Evolutionary conservation across 1,139 yeast species (phyloP).

Genomic region (Lizanozyma gosingica): DNA sequence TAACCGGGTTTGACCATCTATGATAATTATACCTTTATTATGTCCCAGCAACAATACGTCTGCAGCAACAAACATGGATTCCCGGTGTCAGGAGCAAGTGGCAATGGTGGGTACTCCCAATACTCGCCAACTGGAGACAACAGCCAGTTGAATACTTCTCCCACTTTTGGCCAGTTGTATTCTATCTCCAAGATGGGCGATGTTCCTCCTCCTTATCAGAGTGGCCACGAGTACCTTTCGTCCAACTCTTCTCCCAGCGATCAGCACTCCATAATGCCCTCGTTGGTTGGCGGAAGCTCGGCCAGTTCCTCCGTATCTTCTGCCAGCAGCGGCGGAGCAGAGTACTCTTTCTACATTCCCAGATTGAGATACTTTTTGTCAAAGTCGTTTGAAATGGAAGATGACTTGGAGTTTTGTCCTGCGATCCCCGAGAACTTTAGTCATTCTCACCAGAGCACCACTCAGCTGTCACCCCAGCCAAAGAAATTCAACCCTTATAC

Average conservation of each 20-base stretch:
- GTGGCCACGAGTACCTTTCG: background rate
- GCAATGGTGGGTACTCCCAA: background rate
- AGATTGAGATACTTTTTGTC: constrained; percentile 40
- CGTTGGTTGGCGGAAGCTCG: no score
- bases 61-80: background rate
- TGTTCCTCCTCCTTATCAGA: background rate
- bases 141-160: background rate
- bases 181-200: background rate
- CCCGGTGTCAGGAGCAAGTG: background rate
- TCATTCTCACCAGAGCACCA: constrained; percentile 8
- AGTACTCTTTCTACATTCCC: constrained; percentile 34
- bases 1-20: background rate
- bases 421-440: constrained; percentile 31
- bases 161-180: background rate
- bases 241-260: background rate
- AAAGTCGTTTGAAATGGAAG: constrained; percentile 56
- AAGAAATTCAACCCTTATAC: constrained; percentile 40
- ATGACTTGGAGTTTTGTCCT: constrained; percentile 60
- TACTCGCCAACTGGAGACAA: background rate
- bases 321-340: constrained; percentile 6
- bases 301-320: background rate
- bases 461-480: constrained; percentile 11
- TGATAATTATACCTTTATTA: background rate
- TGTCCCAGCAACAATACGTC: background rate
- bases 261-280: background rate